Evolutionary conservation across 495 filamentous ascomycete species (phyloP).

Genomic region (Talaromyces liani): DNA sequence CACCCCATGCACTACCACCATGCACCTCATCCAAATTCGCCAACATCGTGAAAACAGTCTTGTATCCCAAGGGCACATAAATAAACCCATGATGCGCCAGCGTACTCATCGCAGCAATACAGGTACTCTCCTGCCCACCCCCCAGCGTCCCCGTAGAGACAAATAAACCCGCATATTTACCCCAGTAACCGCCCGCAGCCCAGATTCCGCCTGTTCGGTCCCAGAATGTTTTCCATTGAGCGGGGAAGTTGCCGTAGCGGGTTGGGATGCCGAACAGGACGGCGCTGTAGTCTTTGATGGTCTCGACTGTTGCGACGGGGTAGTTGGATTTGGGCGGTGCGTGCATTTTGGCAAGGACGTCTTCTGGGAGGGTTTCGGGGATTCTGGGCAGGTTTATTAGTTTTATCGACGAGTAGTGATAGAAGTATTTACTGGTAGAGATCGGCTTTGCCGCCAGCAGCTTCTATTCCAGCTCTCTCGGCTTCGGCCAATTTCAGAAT

Average conservation of each 20-base stretch:
- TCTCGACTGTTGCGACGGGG: slow-evolving; percentile 57
- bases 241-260: slow-evolving; percentile 95
- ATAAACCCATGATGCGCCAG: slow-evolving; percentile 90
- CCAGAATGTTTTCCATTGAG: slow-evolving; percentile 91
- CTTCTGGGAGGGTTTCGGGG: slow-evolving; percentile 75
- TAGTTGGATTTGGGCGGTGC: slow-evolving; percentile 71
- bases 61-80: slow-evolving; percentile 92
- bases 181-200: slow-evolving; percentile 67
- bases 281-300: slow-evolving; percentile 71
- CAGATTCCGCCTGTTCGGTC: slow-evolving; percentile 73
- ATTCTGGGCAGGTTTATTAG: slow-evolving; percentile 41
- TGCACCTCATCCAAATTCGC: slow-evolving; percentile 66
- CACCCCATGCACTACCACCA: slow-evolving; percentile 88
- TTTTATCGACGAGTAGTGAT: neutral
- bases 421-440: slow-evolving; percentile 63
- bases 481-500: slow-evolving; percentile 77
- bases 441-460: slow-evolving; percentile 71
- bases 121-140: slow-evolving; percentile 91
- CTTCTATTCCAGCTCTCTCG: slow-evolving; percentile 83
- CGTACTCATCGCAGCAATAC: slow-evolving; percentile 75
- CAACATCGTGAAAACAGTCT: slow-evolving; percentile 63
- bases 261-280: slow-evolving; percentile 96
- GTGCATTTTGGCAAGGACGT: slow-evolving; percentile 82
- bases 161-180: slow-evolving; percentile 92
- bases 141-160: slow-evolving; percentile 73